Conservation (phyloP, 129 eudicot species). For the Escallonia herrerae region DNA sequence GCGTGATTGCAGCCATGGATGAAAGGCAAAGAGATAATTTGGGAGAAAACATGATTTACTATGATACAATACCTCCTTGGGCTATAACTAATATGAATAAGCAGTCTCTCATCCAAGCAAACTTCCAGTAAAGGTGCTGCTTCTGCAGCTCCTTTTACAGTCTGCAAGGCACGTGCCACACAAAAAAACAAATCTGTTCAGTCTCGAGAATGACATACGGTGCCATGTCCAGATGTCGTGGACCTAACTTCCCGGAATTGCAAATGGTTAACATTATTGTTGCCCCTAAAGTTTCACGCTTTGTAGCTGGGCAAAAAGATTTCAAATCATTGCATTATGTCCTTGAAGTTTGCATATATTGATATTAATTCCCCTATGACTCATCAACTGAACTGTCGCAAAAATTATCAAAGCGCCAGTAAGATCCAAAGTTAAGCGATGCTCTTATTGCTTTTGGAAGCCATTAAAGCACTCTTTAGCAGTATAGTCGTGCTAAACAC, state of each 20-base stretch:
- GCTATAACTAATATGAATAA: slow-evolving; percentile 75
- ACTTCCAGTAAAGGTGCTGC: slow-evolving; percentile 41
- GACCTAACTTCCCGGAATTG: not conserved
- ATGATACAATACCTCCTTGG: slow-evolving; percentile 62
- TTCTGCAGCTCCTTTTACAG: slow-evolving; percentile 78
- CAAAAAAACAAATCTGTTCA: not conserved
- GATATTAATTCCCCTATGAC: too few relatives aligned
- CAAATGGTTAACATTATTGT: not conserved
- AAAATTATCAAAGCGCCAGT: too few relatives aligned
- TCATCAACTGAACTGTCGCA: too few relatives aligned
- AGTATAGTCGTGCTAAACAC: too few relatives aligned
- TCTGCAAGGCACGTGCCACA: slow-evolving; percentile 33
- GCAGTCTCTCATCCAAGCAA: slow-evolving; percentile 60
- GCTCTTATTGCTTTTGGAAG: too few relatives aligned
- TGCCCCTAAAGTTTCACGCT: not conserved
- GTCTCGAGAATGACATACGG: not conserved
- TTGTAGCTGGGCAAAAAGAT: too few relatives aligned
- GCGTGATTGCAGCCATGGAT: slow-evolving; percentile 13
- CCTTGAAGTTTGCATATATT: too few relatives aligned
- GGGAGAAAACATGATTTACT: slow-evolving; percentile 1
- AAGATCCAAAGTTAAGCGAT: too few relatives aligned
- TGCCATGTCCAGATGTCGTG: not conserved
- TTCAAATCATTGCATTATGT: too few relatives aligned
- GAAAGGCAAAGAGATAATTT: not conserved
- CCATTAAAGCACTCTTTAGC: too few relatives aligned